These are phyloP conservation scores for Pseudozyma sp. DNA, from an alignment of 1,284 basidiomycete species.

Conservation along the genomic window DNA sequence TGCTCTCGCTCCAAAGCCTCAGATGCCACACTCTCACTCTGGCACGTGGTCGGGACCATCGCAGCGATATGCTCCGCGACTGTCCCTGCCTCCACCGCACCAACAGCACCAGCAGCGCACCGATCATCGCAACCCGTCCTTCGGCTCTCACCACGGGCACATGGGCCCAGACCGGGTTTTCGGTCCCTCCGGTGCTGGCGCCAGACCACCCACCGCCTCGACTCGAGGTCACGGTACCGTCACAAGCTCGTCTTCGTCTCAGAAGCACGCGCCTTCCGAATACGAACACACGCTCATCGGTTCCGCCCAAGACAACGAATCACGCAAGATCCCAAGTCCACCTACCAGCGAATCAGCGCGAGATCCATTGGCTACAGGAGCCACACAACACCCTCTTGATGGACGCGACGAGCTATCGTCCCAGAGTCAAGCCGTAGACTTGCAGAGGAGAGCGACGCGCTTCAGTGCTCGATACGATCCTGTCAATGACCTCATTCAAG, in stretches of 20 bases:
- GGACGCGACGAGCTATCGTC: constrained; percentile 11
- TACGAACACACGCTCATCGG: constrained; percentile 43
- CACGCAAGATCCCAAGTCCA: constrained; percentile 31
- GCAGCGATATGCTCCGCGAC: constrained; percentile 16
- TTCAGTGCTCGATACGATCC: constrained; percentile 51
- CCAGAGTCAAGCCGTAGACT: background rate
- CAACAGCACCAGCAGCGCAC: constrained; percentile 9
- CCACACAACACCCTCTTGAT: constrained; percentile 17
- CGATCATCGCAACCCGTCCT: constrained; percentile 6
- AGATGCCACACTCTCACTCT: constrained; percentile 17
- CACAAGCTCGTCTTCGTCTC: constrained; percentile 36
- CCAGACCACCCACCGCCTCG: constrained; percentile 18
- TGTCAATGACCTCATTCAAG: constrained; percentile 52
- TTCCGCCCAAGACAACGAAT: constrained; percentile 20
- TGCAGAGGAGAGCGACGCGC: constrained; percentile 36
- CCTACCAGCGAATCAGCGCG: constrained; percentile 9
- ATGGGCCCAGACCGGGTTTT: constrained; percentile 5
- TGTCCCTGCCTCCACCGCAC: background rate
- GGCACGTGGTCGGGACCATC: constrained; percentile 17
- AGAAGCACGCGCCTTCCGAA: constrained; percentile 27
- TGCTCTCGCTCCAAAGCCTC: constrained; percentile 38
- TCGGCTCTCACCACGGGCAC: constrained; percentile 8
- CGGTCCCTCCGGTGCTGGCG: background rate
- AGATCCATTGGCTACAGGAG: constrained; percentile 5
- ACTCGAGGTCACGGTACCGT: constrained; percentile 27